Evolutionary conservation across 306 rosid species (phyloP), one percentile per base, ranked within the genome.

Genomic region (Inga oerstediana): DNA sequence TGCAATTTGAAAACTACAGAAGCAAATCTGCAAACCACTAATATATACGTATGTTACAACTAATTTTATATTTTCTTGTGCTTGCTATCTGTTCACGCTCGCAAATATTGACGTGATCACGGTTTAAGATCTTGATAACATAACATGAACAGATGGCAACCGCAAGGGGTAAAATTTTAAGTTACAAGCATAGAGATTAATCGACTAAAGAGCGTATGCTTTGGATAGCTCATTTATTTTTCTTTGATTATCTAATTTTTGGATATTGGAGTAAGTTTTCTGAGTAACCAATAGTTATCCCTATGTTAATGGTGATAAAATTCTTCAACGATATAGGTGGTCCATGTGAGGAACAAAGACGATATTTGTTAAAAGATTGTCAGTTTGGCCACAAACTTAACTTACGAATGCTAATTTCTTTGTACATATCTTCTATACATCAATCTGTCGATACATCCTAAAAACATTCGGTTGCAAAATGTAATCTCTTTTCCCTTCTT

Each of bases 321-420:
- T 77, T 30, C 58, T 16, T 59, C 64, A 62, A 77, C n/a, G 12
- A 44, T 7, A 13, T 56, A 43, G 62, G 8, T 48, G 11, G 69
- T 64, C 80, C 35, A 46, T 80, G 72, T 61, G 77, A 79, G 72
- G 67, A 75, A 15, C 13, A 8, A 22, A 68, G 71, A 61, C 20
- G 44, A 37, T 54, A 67, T 15, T 45, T 54, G 48, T 75, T 66
- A 62, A n/a, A 39, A 37, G 68, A 69, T 24, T 84, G 37, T 30
- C 32, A 19, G 65, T 66, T 43, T 34, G 67, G 76, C 32, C 10
- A 4, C 24, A 17, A 51, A 74, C 65, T 3, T 32, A 15, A 22
- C 16, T 4, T 9, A 19, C 4, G 5, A 52, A 19, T 30, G 49
- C 44, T 15, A 8, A 16, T 35, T 67, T 16, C n/a, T 67, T 6